phyloP scores from a whole-genome alignment of 257 asterid genomes.

The Echites panduratus region DNA sequence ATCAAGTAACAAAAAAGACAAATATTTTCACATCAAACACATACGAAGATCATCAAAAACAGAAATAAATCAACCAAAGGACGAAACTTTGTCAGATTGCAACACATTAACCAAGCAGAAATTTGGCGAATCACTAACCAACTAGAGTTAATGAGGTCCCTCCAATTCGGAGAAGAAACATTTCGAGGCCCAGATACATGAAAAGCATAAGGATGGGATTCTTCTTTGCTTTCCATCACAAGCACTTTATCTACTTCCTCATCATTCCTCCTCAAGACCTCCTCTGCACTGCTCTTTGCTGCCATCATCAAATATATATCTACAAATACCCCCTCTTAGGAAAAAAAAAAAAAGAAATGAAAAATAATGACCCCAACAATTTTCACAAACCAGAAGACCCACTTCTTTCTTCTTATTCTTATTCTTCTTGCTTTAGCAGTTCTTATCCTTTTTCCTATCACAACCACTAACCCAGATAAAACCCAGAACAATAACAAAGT shows the following conservation, averaged over 20 bases:
- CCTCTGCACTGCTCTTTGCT: slow-evolving; percentile 34
- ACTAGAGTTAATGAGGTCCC: slow-evolving; percentile 37
- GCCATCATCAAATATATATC: background rate
- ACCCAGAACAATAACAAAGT: background rate
- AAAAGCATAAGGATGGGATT: slow-evolving; percentile 35
- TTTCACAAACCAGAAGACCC: slow-evolving; percentile 2
- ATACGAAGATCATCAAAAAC: background rate
- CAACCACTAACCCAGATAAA: background rate
- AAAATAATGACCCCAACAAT: slow-evolving; percentile 2
- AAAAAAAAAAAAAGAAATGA: too few species aligned
- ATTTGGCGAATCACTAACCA: slow-evolving; percentile 23
- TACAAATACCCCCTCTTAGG: background rate
- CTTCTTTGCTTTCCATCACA: slow-evolving; percentile 9
- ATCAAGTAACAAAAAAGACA: background rate
- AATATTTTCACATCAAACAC: background rate
- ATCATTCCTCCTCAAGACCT: slow-evolving; percentile 29
- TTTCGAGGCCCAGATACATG: slow-evolving; percentile 45
- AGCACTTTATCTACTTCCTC: slow-evolving; percentile 23
- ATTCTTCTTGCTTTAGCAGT: slow-evolving; percentile 6
- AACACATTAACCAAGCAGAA: background rate
- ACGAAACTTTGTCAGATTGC: background rate
- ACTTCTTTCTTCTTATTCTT: slow-evolving; percentile 1
- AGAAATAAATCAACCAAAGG: background rate
- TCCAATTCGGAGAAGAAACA: slow-evolving; percentile 39
- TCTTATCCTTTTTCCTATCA: background rate